phyloP scores from a whole-genome alignment of 1,284 basidiomycete species.

The Puccinia horiana region DNA sequence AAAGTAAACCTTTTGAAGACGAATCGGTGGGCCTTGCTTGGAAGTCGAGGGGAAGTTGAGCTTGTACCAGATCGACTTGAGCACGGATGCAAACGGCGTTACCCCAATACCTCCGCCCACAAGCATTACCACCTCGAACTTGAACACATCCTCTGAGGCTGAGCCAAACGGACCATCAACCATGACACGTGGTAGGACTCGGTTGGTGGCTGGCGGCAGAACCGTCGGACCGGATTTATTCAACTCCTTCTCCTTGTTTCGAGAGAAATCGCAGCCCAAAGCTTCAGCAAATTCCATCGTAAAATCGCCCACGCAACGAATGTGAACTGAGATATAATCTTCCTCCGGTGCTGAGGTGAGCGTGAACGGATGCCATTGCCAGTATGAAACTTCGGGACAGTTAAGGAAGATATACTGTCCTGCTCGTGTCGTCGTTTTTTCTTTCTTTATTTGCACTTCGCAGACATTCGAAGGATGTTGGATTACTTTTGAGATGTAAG shows the following conservation, averaged over 20 bases:
- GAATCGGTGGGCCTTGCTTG: conserved; percentile 52
- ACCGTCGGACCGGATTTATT: conserved; percentile 63
- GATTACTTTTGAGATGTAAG: conserved; percentile 86
- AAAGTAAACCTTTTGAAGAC: conserved; percentile 59
- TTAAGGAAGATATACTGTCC: conserved; percentile 78
- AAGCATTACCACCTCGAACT: conserved; percentile 55
- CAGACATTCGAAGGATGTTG: conserved; percentile 86
- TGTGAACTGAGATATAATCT: conserved; percentile 84
- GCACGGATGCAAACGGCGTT: conserved; percentile 85
- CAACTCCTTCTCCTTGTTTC: conserved; percentile 60
- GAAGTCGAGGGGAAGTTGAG: conserved; percentile 68
- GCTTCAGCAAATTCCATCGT: conserved; percentile 73
- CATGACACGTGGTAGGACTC: conserved; percentile 80
- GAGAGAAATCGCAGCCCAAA: conserved; percentile 77
- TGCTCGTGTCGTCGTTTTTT: conserved; percentile 73
- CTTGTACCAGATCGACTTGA: conserved; percentile 92
- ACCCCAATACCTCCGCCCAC: conserved; percentile 76
- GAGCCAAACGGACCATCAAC: conserved; percentile 61
- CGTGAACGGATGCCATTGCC: conserved; percentile 92
- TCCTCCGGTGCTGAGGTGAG: conserved; percentile 81
- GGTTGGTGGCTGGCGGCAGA: conserved; percentile 67
- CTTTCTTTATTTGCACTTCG: conserved; percentile 91
- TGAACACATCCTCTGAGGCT: conserved; percentile 80
- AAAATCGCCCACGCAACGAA: conserved; percentile 78
- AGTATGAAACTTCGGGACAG: conserved; percentile 81